Evolutionary conservation across 306 rosid species (phyloP).

Genomic region (Luffa aegyptiaca): DNA sequence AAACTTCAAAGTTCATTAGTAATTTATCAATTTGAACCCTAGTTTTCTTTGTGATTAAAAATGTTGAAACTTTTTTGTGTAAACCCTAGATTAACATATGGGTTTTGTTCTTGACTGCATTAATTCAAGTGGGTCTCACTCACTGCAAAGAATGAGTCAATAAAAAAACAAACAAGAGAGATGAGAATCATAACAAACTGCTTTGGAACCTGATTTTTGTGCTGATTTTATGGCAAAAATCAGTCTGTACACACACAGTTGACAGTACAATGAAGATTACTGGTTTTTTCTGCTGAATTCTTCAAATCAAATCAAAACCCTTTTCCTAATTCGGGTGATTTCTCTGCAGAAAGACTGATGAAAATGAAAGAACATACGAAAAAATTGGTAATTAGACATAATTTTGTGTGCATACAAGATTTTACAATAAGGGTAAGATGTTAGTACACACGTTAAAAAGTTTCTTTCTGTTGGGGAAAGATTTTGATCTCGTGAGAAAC

Average conservation of each 20-base stretch:
- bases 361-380: background rate
- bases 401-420: background rate
- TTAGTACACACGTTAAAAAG: background rate
- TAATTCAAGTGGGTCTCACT: slow-evolving; percentile 3
- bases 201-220: background rate
- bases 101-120: background rate
- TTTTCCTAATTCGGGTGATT: background rate
- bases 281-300: background rate
- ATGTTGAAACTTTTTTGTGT: background rate
- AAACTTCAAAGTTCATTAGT: too few species aligned
- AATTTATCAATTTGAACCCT: background rate
- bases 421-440: background rate
- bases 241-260: background rate
- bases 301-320: background rate
- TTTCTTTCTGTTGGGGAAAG: background rate
- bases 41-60: background rate
- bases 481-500: slow-evolving; percentile 44
- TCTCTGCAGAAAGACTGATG: background rate
- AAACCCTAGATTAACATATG: background rate
- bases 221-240: background rate
- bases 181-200: slow-evolving; percentile 7
- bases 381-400: background rate
- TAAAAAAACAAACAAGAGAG: background rate
- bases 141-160: background rate
- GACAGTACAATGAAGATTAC: background rate